Evolutionary conservation across 148 eudicot species (phyloP).

Genomic region (Selenicereus undatus): DNA sequence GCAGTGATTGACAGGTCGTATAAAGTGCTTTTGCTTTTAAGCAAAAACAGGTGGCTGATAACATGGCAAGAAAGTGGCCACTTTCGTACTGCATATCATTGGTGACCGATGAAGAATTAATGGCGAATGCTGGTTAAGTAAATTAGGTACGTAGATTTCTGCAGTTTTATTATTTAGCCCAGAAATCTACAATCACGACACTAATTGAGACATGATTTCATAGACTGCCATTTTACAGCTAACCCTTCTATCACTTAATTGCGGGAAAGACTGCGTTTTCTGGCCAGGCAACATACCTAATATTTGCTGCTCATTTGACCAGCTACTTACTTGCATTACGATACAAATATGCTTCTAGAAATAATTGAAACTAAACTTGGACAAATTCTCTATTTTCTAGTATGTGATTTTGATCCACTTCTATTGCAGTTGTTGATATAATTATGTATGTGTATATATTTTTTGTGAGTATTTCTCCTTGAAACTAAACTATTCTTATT

Average conservation of each 20-base stretch:
- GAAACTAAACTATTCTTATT: no score
- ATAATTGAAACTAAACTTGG: background rate
- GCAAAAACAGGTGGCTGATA: background rate
- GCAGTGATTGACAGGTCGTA: background rate
- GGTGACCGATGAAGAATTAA: slow-evolving; percentile 4
- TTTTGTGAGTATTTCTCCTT: no score
- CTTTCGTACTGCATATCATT: slow-evolving; percentile 9
- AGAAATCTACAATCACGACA: no score
- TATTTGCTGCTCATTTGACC: background rate
- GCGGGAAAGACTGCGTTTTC: no score
- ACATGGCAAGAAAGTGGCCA: slow-evolving; percentile 8
- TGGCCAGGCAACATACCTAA: slow-evolving; percentile 5
- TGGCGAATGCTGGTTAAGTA: background rate
- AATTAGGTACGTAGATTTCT: no score
- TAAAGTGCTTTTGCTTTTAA: background rate
- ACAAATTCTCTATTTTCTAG: background rate
- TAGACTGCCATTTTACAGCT: background rate
- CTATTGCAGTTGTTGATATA: background rate
- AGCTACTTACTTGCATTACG: background rate
- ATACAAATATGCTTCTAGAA: background rate
- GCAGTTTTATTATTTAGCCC: no score
- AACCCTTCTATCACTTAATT: background rate
- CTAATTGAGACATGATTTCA: background rate
- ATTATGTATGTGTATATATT: no score
- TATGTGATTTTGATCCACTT: background rate